phyloP scores from a whole-genome alignment of 1,284 basidiomycete species.

The Cryptococcus amylolentus region DNA sequence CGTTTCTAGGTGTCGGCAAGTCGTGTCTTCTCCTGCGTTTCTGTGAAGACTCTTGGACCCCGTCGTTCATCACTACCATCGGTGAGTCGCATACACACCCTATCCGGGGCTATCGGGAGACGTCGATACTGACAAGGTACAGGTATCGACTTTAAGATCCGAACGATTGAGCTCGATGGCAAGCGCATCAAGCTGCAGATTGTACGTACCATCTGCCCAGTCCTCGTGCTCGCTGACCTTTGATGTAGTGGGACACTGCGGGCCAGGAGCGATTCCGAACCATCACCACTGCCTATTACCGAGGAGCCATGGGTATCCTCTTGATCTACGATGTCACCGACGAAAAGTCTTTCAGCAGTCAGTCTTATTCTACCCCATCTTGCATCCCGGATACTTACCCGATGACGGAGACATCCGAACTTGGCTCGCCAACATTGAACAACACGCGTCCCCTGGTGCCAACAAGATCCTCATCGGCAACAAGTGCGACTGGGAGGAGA shows the following conservation, averaged over 20 bases:
- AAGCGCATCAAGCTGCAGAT: constrained; percentile 99
- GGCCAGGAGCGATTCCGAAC: constrained; percentile 98
- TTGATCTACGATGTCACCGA: constrained; percentile 99
- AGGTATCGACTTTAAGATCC: constrained; percentile 57
- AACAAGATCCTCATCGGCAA: constrained; percentile 99
- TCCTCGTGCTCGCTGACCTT: not conserved
- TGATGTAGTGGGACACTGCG: constrained; percentile 86
- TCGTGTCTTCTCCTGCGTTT: constrained; percentile 97
- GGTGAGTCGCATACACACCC: constrained; percentile 44
- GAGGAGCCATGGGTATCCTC: constrained; percentile 98
- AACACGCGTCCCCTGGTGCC: constrained; percentile 96
- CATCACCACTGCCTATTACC: constrained; percentile 99
- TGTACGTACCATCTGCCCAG: constrained; percentile 57
- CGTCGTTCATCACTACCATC: constrained; percentile 99
- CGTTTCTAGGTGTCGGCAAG: constrained; percentile 81
- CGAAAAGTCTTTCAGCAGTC: constrained; percentile 95
- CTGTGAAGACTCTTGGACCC: constrained; percentile 99
- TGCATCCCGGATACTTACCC: constrained; percentile 9
- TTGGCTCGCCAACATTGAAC: constrained; percentile 98
- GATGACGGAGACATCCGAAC: constrained; percentile 66
- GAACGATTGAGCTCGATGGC: constrained; percentile 98
- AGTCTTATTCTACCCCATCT: constrained; percentile 42
- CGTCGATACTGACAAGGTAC: constrained; percentile 10
- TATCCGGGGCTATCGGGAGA: not conserved
- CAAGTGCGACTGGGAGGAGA: constrained; percentile 98